Percentiles rank a stretch among this genome's conserved stretches.
Evolutionary conservation across 2,329 filamentous ascomycete genomes (phyloP).

Genomic region (Apiospora phragmitis): DNA sequence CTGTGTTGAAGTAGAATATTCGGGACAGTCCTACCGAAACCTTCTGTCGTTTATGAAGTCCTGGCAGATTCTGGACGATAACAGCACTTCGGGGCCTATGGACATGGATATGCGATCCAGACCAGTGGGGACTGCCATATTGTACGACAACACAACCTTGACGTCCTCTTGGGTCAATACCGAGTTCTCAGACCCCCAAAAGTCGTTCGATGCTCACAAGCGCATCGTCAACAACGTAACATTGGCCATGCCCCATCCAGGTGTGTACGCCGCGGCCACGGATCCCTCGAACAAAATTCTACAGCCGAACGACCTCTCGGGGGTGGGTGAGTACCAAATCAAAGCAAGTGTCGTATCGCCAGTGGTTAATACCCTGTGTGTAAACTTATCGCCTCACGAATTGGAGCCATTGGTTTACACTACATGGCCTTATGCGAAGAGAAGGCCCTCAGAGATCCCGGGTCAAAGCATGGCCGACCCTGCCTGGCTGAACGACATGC

Average conservation of each 20-base stretch:
- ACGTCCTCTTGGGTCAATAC: conserved; percentile 68
- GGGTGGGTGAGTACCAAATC: conserved; percentile 69
- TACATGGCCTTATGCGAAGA: conserved; percentile 51
- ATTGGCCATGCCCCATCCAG: conserved; percentile 74
- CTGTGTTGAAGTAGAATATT: conserved; percentile 70
- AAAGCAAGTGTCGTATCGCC: conserved; percentile 70
- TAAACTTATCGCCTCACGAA: conserved; percentile 60
- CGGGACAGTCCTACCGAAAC: conserved; percentile 70
- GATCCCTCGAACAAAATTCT: conserved; percentile 64
- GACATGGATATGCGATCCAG: conserved; percentile 41
- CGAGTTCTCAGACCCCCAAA: conserved; percentile 51
- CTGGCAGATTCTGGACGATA: conserved; percentile 52
- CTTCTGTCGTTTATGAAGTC: conserved; percentile 60
- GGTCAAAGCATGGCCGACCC: conserved; percentile 34
- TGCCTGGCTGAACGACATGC: conserved; percentile 42
- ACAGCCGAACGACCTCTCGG: conserved; percentile 65
- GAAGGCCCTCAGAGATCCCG: conserved; percentile 32
- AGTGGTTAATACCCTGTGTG: conserved; percentile 71
- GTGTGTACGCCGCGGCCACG: conserved; percentile 63
- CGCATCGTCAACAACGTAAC: conserved; percentile 75
- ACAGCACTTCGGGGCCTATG: conserved; percentile 39
- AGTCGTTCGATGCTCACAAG: conserved; percentile 46
- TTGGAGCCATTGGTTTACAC: conserved; percentile 66
- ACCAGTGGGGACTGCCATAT: conserved; percentile 60
- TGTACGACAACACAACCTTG: conserved; percentile 74